Conservation (phyloP, 306 rosid species). For the Bauhinia variegata region DNA sequence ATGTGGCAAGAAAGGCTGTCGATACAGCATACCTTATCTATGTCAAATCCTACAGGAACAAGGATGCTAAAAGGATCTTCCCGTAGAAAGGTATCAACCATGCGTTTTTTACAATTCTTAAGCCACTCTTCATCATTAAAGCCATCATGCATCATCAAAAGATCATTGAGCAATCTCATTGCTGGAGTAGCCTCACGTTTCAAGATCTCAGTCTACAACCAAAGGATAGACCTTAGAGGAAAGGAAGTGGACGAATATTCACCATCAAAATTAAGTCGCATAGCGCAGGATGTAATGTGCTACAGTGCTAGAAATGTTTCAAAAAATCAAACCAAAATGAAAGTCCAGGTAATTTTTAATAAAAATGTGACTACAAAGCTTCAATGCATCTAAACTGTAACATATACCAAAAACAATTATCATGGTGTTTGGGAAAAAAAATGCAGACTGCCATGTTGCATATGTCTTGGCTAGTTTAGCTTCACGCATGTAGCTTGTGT, state of each 20-base stretch:
- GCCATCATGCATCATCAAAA: constrained; percentile 81
- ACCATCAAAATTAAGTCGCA: neutral
- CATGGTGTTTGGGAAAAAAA: too few relatives aligned
- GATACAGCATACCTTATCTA: constrained; percentile 66
- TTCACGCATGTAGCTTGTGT: too few relatives aligned
- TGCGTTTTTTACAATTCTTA: constrained; percentile 70
- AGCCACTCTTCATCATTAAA: constrained; percentile 71
- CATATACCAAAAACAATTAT: too few relatives aligned
- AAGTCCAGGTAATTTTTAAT: constrained; percentile 9
- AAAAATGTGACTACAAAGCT: constrained; percentile 12
- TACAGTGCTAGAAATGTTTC: constrained; percentile 32
- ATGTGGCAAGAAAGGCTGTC: neutral
- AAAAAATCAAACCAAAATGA: neutral
- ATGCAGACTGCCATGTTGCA: too few relatives aligned
- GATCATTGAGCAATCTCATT: constrained; percentile 90
- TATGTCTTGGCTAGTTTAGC: too few relatives aligned
- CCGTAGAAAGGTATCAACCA: constrained; percentile 75
- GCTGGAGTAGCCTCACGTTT: constrained; percentile 88
- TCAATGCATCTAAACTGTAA: neutral
- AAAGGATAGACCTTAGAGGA: constrained; percentile 1
- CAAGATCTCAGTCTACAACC: constrained; percentile 79
- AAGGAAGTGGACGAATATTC: constrained; percentile 11
- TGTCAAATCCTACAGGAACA: constrained; percentile 84
- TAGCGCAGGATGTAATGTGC: constrained; percentile 25
- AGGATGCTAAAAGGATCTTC: constrained; percentile 96